A percentile compares a stretch with the other conserved stretches of the same genome.
Evolutionary conservation across 176 grass and related monocot genomes (phyloP).

Genomic region (Ampelocalamus luodianensis): DNA sequence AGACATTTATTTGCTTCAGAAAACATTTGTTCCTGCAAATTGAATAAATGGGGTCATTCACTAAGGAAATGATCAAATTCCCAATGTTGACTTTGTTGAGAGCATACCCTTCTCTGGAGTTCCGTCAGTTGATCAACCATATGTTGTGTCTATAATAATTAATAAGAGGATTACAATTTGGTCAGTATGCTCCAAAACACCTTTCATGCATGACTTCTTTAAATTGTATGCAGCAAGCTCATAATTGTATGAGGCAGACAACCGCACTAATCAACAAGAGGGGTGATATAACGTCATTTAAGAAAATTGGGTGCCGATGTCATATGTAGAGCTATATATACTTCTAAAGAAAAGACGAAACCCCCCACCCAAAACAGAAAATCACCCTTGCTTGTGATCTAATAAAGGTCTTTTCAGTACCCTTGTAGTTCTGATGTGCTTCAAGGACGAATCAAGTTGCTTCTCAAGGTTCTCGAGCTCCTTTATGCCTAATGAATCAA

Average conservation of each 20-base stretch:
- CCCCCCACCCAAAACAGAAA: not conserved
- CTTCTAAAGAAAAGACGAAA: not conserved
- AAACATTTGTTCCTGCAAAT: constrained; percentile 79
- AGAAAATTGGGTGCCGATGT: not conserved
- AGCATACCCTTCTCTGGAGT: constrained; percentile 69
- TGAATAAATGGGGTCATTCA: constrained; percentile 1
- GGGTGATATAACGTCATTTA: not conserved
- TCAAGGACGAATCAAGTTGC: constrained; percentile 85
- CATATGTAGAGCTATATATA: not conserved
- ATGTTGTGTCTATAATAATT: constrained; percentile 57
- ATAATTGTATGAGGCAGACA: not conserved
- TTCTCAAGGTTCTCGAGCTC: constrained; percentile 86
- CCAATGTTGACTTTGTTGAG: not conserved
- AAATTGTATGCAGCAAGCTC: not conserved
- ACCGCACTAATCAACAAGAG: not conserved
- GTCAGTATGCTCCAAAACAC: not conserved
- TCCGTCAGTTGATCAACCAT: constrained; percentile 72
- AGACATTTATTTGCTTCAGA: constrained; percentile 80
- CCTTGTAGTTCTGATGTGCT: constrained; percentile 87
- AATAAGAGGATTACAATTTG: constrained; percentile 25
- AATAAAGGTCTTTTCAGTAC: constrained; percentile 42
- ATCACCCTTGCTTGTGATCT: not conserved
- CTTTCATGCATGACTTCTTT: not conserved
- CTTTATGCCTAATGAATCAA: constrained; percentile 63
- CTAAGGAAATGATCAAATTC: not conserved